Evolutionary conservation across 345 rosid genomes (phyloP).

Genomic region (Boechera divaricarpa): DNA sequence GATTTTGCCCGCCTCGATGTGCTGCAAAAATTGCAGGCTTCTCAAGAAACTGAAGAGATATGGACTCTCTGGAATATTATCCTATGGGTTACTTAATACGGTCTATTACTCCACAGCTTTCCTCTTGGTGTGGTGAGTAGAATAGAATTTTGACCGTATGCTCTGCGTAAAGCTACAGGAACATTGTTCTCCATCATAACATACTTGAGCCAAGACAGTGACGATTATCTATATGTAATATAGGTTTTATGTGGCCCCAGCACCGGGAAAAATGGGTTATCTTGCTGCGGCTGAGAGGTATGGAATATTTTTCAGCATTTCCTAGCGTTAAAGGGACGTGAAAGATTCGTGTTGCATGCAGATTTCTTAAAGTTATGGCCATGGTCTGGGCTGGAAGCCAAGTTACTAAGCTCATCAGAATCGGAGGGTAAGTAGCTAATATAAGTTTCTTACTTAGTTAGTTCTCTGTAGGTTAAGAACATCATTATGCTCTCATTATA

Average conservation of each 20-base stretch:
- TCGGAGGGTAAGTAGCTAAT: constrained; percentile 77
- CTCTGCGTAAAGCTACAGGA: background rate
- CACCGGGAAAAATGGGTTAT: constrained; percentile 83
- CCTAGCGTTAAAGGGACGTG: constrained; percentile 26
- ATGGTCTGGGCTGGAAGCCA: constrained; percentile 99
- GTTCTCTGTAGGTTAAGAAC: constrained; percentile 6
- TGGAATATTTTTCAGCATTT: constrained; percentile 21
- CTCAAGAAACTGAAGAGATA: constrained; percentile 74
- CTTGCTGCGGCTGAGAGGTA: constrained; percentile 82
- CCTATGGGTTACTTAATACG: constrained; percentile 83
- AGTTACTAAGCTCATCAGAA: constrained; percentile 82
- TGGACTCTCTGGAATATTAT: constrained; percentile 80
- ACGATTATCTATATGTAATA: background rate
- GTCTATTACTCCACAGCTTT: constrained; percentile 75
- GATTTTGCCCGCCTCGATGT: constrained; percentile 9
- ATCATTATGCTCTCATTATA: background rate
- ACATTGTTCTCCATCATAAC: constrained; percentile 21
- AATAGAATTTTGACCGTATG: background rate
- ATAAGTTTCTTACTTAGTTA: constrained; percentile 3
- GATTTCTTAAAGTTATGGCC: constrained; percentile 90
- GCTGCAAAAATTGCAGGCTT: constrained; percentile 52
- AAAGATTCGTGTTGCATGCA: constrained; percentile 47
- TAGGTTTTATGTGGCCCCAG: constrained; percentile 91
- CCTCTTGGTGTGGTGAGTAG: constrained; percentile 83
- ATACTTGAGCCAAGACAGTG: constrained; percentile 20